phyloP scores from a whole-genome alignment of 495 filamentous ascomycete species.

The Monascus purpureus region DNA sequence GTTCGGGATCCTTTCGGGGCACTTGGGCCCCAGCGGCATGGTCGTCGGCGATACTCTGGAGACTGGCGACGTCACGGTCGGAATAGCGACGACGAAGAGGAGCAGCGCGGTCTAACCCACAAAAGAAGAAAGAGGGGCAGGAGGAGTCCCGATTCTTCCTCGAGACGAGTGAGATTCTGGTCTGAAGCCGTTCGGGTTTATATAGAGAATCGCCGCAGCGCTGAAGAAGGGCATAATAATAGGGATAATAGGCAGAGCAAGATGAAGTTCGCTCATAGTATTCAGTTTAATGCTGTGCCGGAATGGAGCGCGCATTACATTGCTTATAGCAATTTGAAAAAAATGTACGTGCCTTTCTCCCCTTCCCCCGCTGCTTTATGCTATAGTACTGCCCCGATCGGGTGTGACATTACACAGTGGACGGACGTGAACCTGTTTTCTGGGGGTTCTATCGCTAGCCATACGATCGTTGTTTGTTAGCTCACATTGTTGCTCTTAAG shows the following conservation, averaged over 20 bases:
- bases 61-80: not conserved
- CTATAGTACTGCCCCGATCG: conserved; percentile 1
- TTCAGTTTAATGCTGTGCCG: conserved; percentile 98
- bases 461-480: too few relatives aligned
- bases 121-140: not conserved
- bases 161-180: conserved; percentile 20
- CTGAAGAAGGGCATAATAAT: conserved; percentile 7
- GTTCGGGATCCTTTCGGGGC: too few relatives aligned
- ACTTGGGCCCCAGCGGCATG: not conserved
- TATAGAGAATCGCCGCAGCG: conserved; percentile 9
- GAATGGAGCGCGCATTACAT: conserved; percentile 98
- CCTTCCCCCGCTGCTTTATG: too few relatives aligned
- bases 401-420: conserved; percentile 17
- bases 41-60: not conserved
- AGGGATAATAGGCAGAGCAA: conserved; percentile 45
- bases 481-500: too few relatives aligned
- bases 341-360: conserved; percentile 67
- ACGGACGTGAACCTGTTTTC: not conserved
- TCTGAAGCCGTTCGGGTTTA: conserved; percentile 22
- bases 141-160: not conserved
- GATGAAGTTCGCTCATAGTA: conserved; percentile 99
- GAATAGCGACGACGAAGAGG: not conserved
- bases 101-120: not conserved
- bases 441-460: too few relatives aligned
- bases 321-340: conserved; percentile 96